Evolutionary conservation across 1,284 basidiomycete genomes (phyloP).

Genomic region (Macrocystidia cucumis): DNA sequence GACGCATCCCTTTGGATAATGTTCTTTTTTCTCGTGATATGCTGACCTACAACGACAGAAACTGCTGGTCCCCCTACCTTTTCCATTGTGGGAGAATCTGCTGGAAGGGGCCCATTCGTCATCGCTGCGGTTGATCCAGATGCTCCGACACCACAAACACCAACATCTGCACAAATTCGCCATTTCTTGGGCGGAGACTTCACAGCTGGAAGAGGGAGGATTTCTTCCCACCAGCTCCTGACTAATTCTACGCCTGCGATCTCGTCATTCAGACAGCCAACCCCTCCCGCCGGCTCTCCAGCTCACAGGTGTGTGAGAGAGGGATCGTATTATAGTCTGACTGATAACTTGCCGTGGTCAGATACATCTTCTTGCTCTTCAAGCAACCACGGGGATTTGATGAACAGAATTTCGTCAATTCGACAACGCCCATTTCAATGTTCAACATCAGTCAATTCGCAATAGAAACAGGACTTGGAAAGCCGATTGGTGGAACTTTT

Average conservation of each 20-base stretch:
- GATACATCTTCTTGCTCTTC: slow-evolving; percentile 40
- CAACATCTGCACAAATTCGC: slow-evolving; percentile 36
- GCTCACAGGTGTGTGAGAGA: slow-evolving; percentile 35
- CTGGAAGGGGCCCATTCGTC: slow-evolving; percentile 33
- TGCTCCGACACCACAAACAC: slow-evolving; percentile 39
- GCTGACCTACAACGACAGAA: slow-evolving; percentile 17
- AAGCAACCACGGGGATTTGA: slow-evolving; percentile 36
- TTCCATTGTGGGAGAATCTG: slow-evolving; percentile 18
- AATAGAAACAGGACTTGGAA: slow-evolving; percentile 30
- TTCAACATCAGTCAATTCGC: slow-evolving; percentile 44
- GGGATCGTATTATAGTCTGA: background rate
- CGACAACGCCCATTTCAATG: slow-evolving; percentile 25
- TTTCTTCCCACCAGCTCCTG: slow-evolving; percentile 16
- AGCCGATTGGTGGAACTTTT: slow-evolving; percentile 42
- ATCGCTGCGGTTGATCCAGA: slow-evolving; percentile 42
- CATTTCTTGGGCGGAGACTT: slow-evolving; percentile 47
- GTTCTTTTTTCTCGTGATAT: background rate
- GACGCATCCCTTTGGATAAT: background rate
- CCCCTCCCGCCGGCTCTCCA: slow-evolving; percentile 42
- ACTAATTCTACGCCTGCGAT: slow-evolving; percentile 36
- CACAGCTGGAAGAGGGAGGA: slow-evolving; percentile 10
- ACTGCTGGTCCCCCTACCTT: slow-evolving; percentile 36
- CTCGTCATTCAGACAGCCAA: slow-evolving; percentile 37
- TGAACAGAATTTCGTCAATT: slow-evolving; percentile 31
- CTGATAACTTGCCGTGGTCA: slow-evolving; percentile 10